Percentiles rank a stretch among this genome's conserved stretches.
Conservation (phyloP, 306 rosid genomes). For the Calophaca sinica region DNA sequence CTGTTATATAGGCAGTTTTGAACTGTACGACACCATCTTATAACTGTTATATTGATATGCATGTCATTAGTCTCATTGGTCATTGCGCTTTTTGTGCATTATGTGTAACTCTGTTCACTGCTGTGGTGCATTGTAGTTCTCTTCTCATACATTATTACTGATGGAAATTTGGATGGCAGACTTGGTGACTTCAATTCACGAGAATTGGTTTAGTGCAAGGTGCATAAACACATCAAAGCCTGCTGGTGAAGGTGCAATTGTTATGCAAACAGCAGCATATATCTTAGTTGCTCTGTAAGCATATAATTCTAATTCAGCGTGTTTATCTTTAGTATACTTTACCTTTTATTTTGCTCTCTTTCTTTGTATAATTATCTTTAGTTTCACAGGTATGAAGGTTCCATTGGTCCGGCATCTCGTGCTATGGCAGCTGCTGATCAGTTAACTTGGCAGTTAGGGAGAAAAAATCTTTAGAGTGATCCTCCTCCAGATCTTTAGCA, state of each 20-base stretch:
- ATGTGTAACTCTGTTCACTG: background rate
- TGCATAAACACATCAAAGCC: slow-evolving; percentile 90
- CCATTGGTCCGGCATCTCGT: slow-evolving; percentile 92
- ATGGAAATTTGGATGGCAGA: slow-evolving; percentile 64
- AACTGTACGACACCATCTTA: background rate
- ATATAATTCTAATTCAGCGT: slow-evolving; percentile 33
- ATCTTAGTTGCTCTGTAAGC: slow-evolving; percentile 87
- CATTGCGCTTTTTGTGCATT: slow-evolving; percentile 9
- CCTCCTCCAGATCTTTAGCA: slow-evolving; percentile 31
- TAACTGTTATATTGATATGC: slow-evolving; percentile 13
- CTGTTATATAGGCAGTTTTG: background rate
- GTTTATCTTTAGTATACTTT: background rate
- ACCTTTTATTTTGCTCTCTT: background rate
- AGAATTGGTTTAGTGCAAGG: slow-evolving; percentile 92
- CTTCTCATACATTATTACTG: slow-evolving; percentile 36
- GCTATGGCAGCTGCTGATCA: slow-evolving; percentile 94
- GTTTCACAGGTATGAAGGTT: slow-evolving; percentile 81
- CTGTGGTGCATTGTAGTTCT: slow-evolving; percentile 26
- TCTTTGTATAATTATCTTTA: slow-evolving; percentile 5
- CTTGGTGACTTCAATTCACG: slow-evolving; percentile 86
- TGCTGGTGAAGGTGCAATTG: slow-evolving; percentile 90
- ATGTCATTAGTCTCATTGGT: slow-evolving; percentile 27
- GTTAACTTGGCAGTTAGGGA: slow-evolving; percentile 70
- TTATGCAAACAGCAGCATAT: slow-evolving; percentile 84
- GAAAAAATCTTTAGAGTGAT: slow-evolving; percentile 64